phyloP scores from a whole-genome alignment of 2,329 filamentous ascomycete genomes.

The Passalora sequoiae region DNA sequence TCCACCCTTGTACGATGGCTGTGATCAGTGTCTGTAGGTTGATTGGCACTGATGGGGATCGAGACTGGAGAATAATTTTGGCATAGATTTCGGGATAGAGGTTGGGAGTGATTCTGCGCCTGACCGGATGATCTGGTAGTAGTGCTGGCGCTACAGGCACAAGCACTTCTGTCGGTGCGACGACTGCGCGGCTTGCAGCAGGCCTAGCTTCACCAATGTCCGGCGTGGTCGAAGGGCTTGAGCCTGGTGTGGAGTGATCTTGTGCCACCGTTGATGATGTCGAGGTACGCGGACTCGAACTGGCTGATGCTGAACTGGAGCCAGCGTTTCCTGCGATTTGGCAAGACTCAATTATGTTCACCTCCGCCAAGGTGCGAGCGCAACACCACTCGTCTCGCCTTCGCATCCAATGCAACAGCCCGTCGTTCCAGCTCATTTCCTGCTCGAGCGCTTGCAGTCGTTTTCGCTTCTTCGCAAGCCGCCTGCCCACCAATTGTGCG shows the following conservation, averaged over 20 bases:
- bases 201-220: constrained; percentile 2
- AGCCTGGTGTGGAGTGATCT: constrained; percentile 17
- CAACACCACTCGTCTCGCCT: constrained; percentile 81
- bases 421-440: constrained; percentile 66
- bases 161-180: constrained; percentile 34
- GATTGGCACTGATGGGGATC: constrained; percentile 81
- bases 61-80: constrained; percentile 74
- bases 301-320: constrained; percentile 7
- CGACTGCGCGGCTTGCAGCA: background rate
- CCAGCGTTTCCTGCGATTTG: constrained; percentile 2
- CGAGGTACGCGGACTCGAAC: constrained; percentile 33
- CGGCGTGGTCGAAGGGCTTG: constrained; percentile 15
- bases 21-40: constrained; percentile 77
- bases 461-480: constrained; percentile 34
- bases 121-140: constrained; percentile 71
- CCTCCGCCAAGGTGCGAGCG: constrained; percentile 53
- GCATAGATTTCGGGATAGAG: constrained; percentile 81
- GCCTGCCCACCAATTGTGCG: constrained; percentile 29
- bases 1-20: constrained; percentile 84
- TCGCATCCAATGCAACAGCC: constrained; percentile 71
- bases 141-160: constrained; percentile 69
- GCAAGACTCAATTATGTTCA: constrained; percentile 4
- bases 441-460: constrained; percentile 35
- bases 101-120: constrained; percentile 66
- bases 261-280: constrained; percentile 32